Evolutionary conservation across 2,329 filamentous ascomycete genomes (phyloP).

Genomic region (Aspergillus japonicus): DNA sequence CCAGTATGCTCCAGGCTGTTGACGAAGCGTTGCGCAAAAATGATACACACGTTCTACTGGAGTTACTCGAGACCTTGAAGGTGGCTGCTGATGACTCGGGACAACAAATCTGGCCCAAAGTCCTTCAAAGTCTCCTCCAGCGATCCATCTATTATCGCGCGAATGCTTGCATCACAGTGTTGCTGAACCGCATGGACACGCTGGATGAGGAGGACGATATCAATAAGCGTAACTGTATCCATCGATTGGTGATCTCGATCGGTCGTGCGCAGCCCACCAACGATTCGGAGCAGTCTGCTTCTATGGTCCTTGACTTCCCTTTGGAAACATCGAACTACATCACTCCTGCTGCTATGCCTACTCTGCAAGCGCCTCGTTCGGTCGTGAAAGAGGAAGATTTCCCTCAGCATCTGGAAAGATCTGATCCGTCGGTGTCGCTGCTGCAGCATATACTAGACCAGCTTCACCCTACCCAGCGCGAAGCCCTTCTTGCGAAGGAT

Average conservation of each 20-base stretch:
- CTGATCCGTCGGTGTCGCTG: slow-evolving; percentile 74
- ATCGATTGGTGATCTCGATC: slow-evolving; percentile 88
- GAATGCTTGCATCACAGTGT: slow-evolving; percentile 67
- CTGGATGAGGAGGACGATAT: slow-evolving; percentile 89
- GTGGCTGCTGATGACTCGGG: slow-evolving; percentile 54
- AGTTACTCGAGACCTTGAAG: slow-evolving; percentile 59
- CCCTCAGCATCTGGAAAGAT: slow-evolving; percentile 59
- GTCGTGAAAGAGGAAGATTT: slow-evolving; percentile 66
- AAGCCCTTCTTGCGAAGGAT: slow-evolving; percentile 68
- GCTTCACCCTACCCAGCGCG: slow-evolving; percentile 66
- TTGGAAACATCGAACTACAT: slow-evolving; percentile 69
- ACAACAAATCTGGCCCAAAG: slow-evolving; percentile 68
- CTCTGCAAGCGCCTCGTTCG: slow-evolving; percentile 59
- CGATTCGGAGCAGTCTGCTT: slow-evolving; percentile 52
- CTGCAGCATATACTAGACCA: slow-evolving; percentile 63
- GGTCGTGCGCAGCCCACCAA: slow-evolving; percentile 67
- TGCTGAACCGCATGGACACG: slow-evolving; percentile 67
- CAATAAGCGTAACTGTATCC: slow-evolving; percentile 89
- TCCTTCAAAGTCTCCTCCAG: slow-evolving; percentile 45
- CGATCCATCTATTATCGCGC: slow-evolving; percentile 67
- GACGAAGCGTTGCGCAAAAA: slow-evolving; percentile 43
- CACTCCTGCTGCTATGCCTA: slow-evolving; percentile 71
- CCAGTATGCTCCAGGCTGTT: slow-evolving; percentile 45
- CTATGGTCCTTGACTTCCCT: slow-evolving; percentile 51
- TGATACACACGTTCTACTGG: slow-evolving; percentile 41